Evolutionary conservation across 345 rosid species (phyloP), one percentile per base, ranked within the genome.

Genomic region (Gynandropsis gynandra): DNA sequence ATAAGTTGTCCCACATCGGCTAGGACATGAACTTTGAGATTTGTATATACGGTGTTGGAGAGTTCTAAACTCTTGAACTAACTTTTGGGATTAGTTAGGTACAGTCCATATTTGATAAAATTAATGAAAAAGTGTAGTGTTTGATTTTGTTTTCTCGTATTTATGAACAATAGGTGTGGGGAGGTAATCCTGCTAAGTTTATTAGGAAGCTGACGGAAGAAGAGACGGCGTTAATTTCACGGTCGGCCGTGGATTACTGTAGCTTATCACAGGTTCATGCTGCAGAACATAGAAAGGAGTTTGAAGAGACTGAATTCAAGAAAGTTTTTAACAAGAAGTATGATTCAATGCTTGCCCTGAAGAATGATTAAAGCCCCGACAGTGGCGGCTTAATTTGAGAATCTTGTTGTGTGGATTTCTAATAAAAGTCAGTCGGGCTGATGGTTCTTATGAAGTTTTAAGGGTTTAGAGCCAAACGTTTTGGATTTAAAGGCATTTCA

Each of bases 101-200:
- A n/a, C n/a, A n/a, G n/a, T n/a, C n/a, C n/a, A n/a, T 51, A 6
- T 16, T 45, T 52, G 31, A n/a, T 47, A 9, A 40, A 33, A 38
- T 49, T 11, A 21, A 18, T 17, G 10, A 39, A 13, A 58, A 40
- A 46, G 31, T 7, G 14, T 13, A 29, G 5, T 37, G 54, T 49
- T 48, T 16, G 13, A 20, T 48, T 15, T 59, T 5, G 29, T 10
- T 47, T 19, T 29, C 39, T 58, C 11, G 0, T 16, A 9, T 17
- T 20, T 24, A 21, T 19, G 15, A n/a, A 44, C 16, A 47, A 43
- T 72, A 84, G 97, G 82, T 88, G 13, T 88, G 95, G 97, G 97
- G 86, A 68, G 97, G 97, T 18, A 88, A 78, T 64, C 97, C 97
- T 17, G 97, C 95, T 39, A 76, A 43, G 72, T 84, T 88, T 64